phyloP scores from a whole-genome alignment of 176 grass and related monocot species.

The Avena sativa region DNA sequence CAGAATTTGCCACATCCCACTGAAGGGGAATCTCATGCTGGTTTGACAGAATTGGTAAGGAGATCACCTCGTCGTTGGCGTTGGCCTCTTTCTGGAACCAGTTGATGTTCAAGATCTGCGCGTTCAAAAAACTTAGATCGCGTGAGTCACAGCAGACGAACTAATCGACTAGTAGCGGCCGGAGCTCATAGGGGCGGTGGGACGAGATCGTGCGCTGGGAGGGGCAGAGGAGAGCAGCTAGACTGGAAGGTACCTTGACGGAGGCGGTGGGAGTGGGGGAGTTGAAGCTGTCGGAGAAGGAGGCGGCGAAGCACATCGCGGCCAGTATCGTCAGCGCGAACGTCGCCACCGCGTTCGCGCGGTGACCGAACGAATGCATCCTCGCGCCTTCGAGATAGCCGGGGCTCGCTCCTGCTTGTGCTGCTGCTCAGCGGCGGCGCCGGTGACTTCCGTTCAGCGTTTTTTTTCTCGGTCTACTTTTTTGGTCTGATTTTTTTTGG shows the following conservation, averaged over 20 bases:
- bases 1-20: neutral
- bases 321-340: slow-evolving; percentile 89
- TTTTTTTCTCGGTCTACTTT: neutral
- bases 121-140: neutral
- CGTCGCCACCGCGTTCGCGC: slow-evolving; percentile 87
- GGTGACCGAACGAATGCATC: slow-evolving; percentile 95
- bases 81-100: slow-evolving; percentile 99
- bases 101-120: slow-evolving; percentile 91
- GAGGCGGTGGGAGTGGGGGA: slow-evolving; percentile 60
- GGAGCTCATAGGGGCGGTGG: neutral
- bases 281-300: slow-evolving; percentile 92
- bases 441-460: slow-evolving; percentile 39
- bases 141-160: slow-evolving; percentile 5
- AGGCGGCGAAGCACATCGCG: slow-evolving; percentile 88
- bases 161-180: neutral
- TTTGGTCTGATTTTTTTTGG: neutral
- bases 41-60: neutral
- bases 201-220: neutral
- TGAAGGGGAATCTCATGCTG: neutral
- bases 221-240: neutral
- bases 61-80: slow-evolving; percentile 89
- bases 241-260: slow-evolving; percentile 64
- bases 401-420: neutral
- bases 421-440: slow-evolving; percentile 50
- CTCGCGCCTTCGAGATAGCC: slow-evolving; percentile 30